A percentile compares a stretch with the other conserved stretches of the same genome.
Evolutionary conservation across 768 basidiomycete species (phyloP).

Genomic region (Piloderma croceum): DNA sequence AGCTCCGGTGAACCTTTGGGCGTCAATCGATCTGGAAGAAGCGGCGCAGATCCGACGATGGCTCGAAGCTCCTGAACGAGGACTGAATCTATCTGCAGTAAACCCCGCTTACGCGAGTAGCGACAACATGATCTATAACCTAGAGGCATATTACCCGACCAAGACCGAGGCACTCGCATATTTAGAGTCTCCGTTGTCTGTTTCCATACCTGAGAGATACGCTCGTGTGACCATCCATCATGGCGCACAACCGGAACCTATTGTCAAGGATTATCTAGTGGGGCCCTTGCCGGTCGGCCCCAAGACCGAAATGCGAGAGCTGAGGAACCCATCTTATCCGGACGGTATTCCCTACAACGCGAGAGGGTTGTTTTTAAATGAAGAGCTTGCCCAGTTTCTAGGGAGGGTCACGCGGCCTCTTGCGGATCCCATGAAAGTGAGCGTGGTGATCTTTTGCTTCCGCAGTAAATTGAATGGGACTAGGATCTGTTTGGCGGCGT

Average conservation of each 20-base stretch:
- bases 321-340: slow-evolving; percentile 48
- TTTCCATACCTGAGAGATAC: slow-evolving; percentile 30
- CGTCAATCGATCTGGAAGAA: slow-evolving; percentile 41
- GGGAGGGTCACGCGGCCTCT: slow-evolving; percentile 30
- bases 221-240: slow-evolving; percentile 50
- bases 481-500: slow-evolving; percentile 48
- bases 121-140: slow-evolving; percentile 46
- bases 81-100: slow-evolving; percentile 44
- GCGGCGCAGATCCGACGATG: slow-evolving; percentile 39
- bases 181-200: slow-evolving; percentile 29
- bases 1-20: slow-evolving; percentile 45
- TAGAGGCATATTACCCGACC: slow-evolving; percentile 45
- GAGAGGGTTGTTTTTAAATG: slow-evolving; percentile 30
- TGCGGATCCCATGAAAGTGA: slow-evolving; percentile 37
- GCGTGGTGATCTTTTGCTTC: slow-evolving; percentile 4
- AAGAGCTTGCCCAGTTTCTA: slow-evolving; percentile 29
- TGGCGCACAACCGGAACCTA: slow-evolving; percentile 35
- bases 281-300: slow-evolving; percentile 48
- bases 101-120: slow-evolving; percentile 24
- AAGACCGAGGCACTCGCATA: slow-evolving; percentile 45
- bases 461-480: background rate
- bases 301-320: slow-evolving; percentile 35
- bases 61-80: slow-evolving; percentile 36
- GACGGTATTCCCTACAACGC: slow-evolving; percentile 51
- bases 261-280: slow-evolving; percentile 51